A percentile compares a stretch with the other conserved stretches of the same genome.
These are phyloP conservation scores for Huntiella bhutanensis DNA, from an alignment of 2,329 filamentous ascomycete genomes.

Conservation along the genomic window DNA sequence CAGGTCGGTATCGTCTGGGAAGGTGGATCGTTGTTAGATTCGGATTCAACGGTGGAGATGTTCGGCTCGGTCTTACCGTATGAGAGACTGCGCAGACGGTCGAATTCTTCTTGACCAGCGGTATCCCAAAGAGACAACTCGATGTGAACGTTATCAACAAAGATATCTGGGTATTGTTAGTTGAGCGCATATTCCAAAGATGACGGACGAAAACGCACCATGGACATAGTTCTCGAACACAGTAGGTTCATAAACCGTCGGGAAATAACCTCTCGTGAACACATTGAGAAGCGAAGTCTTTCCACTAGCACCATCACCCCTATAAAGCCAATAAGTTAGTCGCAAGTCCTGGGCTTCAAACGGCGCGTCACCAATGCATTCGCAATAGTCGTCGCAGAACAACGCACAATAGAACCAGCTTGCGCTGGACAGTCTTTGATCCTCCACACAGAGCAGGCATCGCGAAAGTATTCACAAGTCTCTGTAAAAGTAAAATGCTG, in stretches of 20 bases:
- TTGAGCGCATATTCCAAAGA: not conserved
- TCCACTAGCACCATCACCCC: slow-evolving; percentile 87
- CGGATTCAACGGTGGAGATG: not conserved
- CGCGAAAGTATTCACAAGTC: no score
- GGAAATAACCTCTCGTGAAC: slow-evolving; percentile 98
- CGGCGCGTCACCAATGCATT: not conserved
- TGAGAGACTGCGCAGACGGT: slow-evolving; percentile 80
- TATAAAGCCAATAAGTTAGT: slow-evolving; percentile 19
- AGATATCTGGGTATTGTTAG: slow-evolving; percentile 50
- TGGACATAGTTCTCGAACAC: slow-evolving; percentile 99
- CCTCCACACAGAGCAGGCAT: slow-evolving; percentile 38
- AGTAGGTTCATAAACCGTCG: slow-evolving; percentile 93
- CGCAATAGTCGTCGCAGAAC: not conserved
- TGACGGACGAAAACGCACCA: slow-evolving; percentile 33
- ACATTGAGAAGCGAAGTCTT: slow-evolving; percentile 96
- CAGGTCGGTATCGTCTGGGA: slow-evolving; percentile 68
- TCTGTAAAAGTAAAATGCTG: no score
- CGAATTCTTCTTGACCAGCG: slow-evolving; percentile 96
- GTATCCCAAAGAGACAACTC: slow-evolving; percentile 97
- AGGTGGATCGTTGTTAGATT: not conserved
- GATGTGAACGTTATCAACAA: slow-evolving; percentile 92
- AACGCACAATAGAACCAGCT: slow-evolving; percentile 72
- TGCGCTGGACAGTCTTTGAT: slow-evolving; percentile 77
- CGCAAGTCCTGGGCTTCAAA: not conserved
- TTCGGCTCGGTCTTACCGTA: slow-evolving; percentile 42